Base-by-base conservation (phyloP, 1,284 basidiomycete genomes). In the Melampsora larici-populina region DNA sequence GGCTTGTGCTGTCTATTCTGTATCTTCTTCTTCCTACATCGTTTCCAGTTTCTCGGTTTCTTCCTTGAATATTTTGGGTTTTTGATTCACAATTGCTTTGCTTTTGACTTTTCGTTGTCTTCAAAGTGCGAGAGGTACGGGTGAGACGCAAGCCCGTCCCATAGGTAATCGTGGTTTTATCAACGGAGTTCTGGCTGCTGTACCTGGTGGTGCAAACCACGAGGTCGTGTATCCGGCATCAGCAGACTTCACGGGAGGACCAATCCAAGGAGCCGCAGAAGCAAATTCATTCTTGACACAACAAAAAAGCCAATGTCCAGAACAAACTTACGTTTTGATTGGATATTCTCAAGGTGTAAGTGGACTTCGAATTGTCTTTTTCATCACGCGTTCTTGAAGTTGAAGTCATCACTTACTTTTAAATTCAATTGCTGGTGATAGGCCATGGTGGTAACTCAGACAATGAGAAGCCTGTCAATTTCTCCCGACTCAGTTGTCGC, bases 281-380 rank as follows among this genome's bases (percentile, higher is more conserved):
- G 65, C 31, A 49, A 43, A 13, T 7, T 9, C 21, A 31, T 69
- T 58, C 60, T 8, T 74, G 15, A 15, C 49, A 36, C 2, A 18
- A 29, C 73, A 76, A 31, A 5, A n/a, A 24, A 2, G 26, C n/a
- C 33, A n/a, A 9, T 76, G 73, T 48, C 72, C 72, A 8, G 31
- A 68, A n/a, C 65, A 67, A 49, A 29, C 43, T 55, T 76, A 76
- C 31, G 73, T 76, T 36, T 49, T 76, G 13, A 58, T 76, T 8
- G 73, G 73, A 17, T 76, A 76, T 68, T 76, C 73, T 24, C 49
- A 76, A 76, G 73, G 73, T 13, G 72, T 74, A 31, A 18, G 72
- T 55, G 13, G 11, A n/a, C 7, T 49, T 64, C 36, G 49, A 11
- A 4, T 36, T 36, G 3, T 36, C 36, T 49, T 51, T 26, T 9